phyloP scores from a whole-genome alignment of 2,329 filamentous ascomycete genomes.

The Chrysosporium keratinophilum region DNA sequence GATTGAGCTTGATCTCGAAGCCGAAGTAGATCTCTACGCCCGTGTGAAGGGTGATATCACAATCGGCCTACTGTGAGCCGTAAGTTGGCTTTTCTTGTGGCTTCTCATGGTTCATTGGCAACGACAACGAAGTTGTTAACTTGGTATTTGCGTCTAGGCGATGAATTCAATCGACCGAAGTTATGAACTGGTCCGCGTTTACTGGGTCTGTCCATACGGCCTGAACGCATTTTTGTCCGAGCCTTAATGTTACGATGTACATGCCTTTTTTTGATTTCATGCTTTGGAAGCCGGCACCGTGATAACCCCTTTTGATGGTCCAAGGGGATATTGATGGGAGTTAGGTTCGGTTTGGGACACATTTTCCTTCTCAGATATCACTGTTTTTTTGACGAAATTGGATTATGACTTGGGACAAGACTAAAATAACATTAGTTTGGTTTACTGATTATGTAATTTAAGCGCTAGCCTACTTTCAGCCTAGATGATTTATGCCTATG shows the following conservation, averaged over 20 bases:
- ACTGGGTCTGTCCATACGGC: neutral
- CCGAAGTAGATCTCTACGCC: conserved; percentile 10
- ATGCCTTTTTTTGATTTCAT: neutral
- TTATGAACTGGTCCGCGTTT: too few species aligned
- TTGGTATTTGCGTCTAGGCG: neutral
- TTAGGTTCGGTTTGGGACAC: neutral
- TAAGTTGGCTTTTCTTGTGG: neutral
- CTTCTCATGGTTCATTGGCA: neutral
- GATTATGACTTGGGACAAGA: neutral
- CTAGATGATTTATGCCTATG: too few species aligned
- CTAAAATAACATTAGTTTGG: neutral
- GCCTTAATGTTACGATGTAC: neutral
- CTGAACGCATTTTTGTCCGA: neutral
- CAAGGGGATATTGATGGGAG: neutral
- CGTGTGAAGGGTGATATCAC: conserved; percentile 10
- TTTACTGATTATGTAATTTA: neutral
- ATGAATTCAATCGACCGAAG: neutral
- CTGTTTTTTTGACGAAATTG: neutral
- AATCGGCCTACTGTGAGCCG: conserved; percentile 6
- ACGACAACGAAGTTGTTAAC: neutral
- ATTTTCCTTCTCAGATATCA: neutral
- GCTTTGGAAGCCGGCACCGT: neutral
- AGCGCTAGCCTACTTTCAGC: neutral
- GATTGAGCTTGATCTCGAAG: conserved; percentile 31
- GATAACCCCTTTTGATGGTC: neutral